Percentiles rank a stretch among this genome's conserved stretches.
Conservation (phyloP, 1,139 yeast species). For the Pichia sp. region DNA sequence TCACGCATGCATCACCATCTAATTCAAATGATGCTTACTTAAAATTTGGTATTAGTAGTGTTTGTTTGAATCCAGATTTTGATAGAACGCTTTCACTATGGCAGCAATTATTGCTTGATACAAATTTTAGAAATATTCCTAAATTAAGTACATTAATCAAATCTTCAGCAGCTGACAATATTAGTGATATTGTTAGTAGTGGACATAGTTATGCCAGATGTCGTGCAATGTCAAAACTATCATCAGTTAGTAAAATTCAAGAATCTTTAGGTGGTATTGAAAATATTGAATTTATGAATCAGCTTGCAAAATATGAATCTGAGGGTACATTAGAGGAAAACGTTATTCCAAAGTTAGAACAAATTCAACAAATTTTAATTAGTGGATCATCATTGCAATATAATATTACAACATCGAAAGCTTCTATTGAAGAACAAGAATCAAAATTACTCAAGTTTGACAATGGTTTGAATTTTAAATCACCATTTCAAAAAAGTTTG, state of each 20-base stretch:
- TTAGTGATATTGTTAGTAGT: constrained; percentile 72
- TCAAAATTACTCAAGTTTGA: constrained; percentile 36
- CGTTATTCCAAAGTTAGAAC: constrained; percentile 56
- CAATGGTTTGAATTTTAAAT: constrained; percentile 11
- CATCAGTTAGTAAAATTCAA: constrained; percentile 52
- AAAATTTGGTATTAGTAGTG: constrained; percentile 56
- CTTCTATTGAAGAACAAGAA: constrained; percentile 38
- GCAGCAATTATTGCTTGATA: constrained; percentile 59
- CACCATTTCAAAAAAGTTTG: constrained; percentile 12
- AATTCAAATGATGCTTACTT: constrained; percentile 40
- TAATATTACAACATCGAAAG: constrained; percentile 54
- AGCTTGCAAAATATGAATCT: constrained; percentile 54
- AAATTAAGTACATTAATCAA: constrained; percentile 71
- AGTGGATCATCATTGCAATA: constrained; percentile 40
- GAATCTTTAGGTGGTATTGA: constrained; percentile 68
- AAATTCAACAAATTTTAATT: constrained; percentile 45
- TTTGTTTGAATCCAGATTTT: constrained; percentile 65
- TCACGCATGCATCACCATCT: constrained; percentile 51
- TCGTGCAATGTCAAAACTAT: constrained; percentile 58
- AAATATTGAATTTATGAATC: constrained; percentile 66
- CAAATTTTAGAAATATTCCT: constrained; percentile 63
- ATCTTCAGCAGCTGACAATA: constrained; percentile 68
- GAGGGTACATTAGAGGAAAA: constrained; percentile 45
- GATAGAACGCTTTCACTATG: constrained; percentile 57
- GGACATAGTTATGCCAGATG: constrained; percentile 84